These are phyloP conservation scores for Crinitomyces ghanaensis DNA, from an alignment of 805 yeast genomes.

Conservation along the genomic window DNA sequence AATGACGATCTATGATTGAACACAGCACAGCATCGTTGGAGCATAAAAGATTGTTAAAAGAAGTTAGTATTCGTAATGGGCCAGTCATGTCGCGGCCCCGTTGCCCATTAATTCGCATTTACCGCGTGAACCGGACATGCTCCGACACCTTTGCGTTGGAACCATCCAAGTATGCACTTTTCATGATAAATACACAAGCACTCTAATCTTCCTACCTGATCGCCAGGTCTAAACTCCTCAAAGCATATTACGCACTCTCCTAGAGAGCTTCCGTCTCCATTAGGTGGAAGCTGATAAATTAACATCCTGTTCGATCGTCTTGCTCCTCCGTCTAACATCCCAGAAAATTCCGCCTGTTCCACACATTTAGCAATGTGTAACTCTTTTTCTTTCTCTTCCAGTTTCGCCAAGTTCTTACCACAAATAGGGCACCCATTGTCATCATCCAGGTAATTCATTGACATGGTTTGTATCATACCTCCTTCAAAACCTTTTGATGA, in stretches of 20 bases:
- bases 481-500: conserved; percentile 9
- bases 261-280: conserved; percentile 21
- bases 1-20: background rate
- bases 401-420: conserved; percentile 19
- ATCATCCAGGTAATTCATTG: conserved; percentile 17
- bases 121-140: conserved; percentile 77
- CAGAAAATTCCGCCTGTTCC: conserved; percentile 43
- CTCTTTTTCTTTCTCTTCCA: conserved; percentile 34
- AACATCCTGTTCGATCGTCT: conserved; percentile 66
- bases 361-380: conserved; percentile 65
- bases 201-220: conserved; percentile 82
- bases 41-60: background rate
- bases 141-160: conserved; percentile 69
- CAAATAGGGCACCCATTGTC: conserved; percentile 30
- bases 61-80: background rate
- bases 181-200: conserved; percentile 93
- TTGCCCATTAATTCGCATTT: no score
- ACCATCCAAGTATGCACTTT: conserved; percentile 85
- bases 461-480: conserved; percentile 13
- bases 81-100: conserved; percentile 7
- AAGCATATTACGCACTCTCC: conserved; percentile 90
- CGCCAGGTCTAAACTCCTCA: conserved; percentile 78
- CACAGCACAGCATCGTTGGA: background rate
- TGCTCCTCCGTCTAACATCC: conserved; percentile 44
- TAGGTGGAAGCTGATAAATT: conserved; percentile 48